Percentiles rank a stretch among this genome's conserved stretches.
Conservation (phyloP, 75 land plant genomes). For the Sequoiadendron giganteum region DNA sequence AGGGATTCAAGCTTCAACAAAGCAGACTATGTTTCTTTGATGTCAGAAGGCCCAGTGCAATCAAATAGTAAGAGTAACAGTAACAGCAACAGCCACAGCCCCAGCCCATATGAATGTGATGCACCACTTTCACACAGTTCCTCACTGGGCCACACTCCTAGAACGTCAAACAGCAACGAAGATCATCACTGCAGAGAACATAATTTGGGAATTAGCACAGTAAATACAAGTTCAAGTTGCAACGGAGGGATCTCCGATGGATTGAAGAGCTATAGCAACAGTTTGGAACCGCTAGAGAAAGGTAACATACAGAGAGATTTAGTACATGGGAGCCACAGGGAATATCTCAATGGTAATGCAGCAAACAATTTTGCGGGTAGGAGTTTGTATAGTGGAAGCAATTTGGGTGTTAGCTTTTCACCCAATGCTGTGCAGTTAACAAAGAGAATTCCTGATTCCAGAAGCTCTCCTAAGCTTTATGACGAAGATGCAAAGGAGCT, state of each 20-base stretch:
- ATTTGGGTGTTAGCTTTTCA: conserved; percentile 8
- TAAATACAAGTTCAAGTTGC: background rate
- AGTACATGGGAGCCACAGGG: conserved; percentile 6
- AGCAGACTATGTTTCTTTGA: conserved; percentile 17
- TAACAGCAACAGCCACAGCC: conserved; percentile 4
- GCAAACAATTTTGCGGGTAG: conserved; percentile 9
- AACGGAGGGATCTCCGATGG: background rate
- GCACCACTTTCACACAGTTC: background rate
- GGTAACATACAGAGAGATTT: background rate
- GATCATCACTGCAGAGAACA: conserved; percentile 2
- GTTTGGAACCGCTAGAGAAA: background rate
- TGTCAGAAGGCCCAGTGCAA: background rate
- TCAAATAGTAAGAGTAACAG: conserved; percentile 5
- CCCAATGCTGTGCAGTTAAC: conserved; percentile 21
- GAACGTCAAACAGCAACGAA: conserved; percentile 10
- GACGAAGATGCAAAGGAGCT: conserved; percentile 72
- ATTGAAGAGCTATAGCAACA: conserved; percentile 3
- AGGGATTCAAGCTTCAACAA: conserved; percentile 54
- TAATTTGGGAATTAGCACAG: background rate
- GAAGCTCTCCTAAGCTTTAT: conserved; percentile 15
- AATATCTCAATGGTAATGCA: background rate
- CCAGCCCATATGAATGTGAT: conserved; percentile 11
- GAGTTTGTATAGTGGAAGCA: background rate
- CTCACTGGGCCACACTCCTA: conserved; percentile 9
- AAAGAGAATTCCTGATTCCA: conserved; percentile 17